These are phyloP conservation scores for Ceratopteris richardii DNA, from an alignment of 75 land plant species.

Conservation along the genomic window DNA sequence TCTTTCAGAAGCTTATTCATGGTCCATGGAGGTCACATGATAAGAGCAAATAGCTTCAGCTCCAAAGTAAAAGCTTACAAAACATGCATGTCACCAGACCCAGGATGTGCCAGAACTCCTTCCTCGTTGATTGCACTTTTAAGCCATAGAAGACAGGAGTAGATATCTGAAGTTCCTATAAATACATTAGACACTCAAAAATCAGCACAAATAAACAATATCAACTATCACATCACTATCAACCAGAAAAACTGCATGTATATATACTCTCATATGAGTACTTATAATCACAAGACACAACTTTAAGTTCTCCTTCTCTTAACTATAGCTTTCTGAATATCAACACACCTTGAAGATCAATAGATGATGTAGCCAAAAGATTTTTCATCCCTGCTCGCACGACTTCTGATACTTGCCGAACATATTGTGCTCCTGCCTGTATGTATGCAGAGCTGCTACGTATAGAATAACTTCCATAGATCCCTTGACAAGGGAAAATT, in stretches of 20 bases:
- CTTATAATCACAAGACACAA: no score
- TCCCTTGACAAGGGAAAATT: conserved; percentile 33
- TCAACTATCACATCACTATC: no score
- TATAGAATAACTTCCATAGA: conserved; percentile 33
- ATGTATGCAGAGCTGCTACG: conserved; percentile 69
- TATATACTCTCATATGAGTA: no score
- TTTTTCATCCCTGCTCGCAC: conserved; percentile 55
- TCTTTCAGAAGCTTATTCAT: not conserved
- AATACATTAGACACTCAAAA: no score
- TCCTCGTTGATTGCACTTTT: conserved; percentile 72
- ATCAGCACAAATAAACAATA: no score
- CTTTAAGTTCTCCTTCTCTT: no score
- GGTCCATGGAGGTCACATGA: not conserved
- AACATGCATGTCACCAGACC: conserved; percentile 68
- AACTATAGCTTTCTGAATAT: no score
- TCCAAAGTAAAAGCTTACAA: conserved; percentile 45
- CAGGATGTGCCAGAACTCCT: conserved; percentile 65
- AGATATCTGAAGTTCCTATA: conserved; percentile 53
- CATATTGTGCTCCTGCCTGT: conserved; percentile 56
- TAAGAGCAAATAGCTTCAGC: not conserved
- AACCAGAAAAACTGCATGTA: no score
- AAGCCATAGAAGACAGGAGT: conserved; percentile 58
- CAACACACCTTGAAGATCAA: conserved; percentile 77
- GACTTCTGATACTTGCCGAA: conserved; percentile 62
- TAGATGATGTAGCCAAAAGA: conserved; percentile 39